A percentile compares a stretch with the other conserved stretches of the same genome.
Evolutionary conservation across 768 basidiomycete genomes (phyloP).

Genomic region (Cubamyces lactineus): DNA sequence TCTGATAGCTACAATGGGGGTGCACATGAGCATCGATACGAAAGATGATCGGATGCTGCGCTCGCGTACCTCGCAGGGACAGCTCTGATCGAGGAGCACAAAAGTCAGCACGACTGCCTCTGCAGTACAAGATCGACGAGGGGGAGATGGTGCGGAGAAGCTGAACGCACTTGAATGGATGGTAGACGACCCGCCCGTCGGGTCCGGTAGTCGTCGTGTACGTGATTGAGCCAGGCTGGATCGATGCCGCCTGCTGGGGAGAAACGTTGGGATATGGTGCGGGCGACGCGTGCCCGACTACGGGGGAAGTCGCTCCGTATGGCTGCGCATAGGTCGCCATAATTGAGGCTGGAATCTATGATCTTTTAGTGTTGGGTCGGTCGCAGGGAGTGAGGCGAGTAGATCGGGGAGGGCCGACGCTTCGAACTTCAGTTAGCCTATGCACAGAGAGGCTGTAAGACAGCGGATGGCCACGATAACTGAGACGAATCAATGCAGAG

Average conservation of each 20-base stretch:
- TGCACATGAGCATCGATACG: not conserved
- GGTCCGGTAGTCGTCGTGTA: slow-evolving; percentile 67
- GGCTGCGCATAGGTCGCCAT: slow-evolving; percentile 3
- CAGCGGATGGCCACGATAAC: no score
- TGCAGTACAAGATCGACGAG: slow-evolving; percentile 12
- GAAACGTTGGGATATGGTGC: slow-evolving; percentile 21
- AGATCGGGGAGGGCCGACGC: not conserved
- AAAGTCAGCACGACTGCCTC: slow-evolving; percentile 14
- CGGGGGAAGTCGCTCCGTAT: slow-evolving; percentile 11
- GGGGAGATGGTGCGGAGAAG: not conserved
- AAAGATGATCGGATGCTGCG: slow-evolving; percentile 1
- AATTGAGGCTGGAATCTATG: not conserved
- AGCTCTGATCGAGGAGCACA: slow-evolving; percentile 50
- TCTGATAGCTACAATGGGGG: slow-evolving; percentile 60
- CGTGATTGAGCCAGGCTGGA: slow-evolving; percentile 69
- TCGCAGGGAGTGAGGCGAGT: not conserved
- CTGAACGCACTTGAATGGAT: slow-evolving; percentile 68
- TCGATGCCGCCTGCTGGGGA: slow-evolving; percentile 41
- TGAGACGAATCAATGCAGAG: slow-evolving; percentile 1
- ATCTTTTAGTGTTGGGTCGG: not conserved
- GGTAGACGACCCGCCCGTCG: slow-evolving; percentile 68
- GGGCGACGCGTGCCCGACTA: slow-evolving; percentile 23
- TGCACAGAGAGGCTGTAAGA: no score
- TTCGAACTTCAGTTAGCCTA: no score
- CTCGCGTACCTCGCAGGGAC: slow-evolving; percentile 67